These are phyloP conservation scores for Draba incana DNA, from an alignment of 345 rosid species.

Conservation along the genomic window DNA sequence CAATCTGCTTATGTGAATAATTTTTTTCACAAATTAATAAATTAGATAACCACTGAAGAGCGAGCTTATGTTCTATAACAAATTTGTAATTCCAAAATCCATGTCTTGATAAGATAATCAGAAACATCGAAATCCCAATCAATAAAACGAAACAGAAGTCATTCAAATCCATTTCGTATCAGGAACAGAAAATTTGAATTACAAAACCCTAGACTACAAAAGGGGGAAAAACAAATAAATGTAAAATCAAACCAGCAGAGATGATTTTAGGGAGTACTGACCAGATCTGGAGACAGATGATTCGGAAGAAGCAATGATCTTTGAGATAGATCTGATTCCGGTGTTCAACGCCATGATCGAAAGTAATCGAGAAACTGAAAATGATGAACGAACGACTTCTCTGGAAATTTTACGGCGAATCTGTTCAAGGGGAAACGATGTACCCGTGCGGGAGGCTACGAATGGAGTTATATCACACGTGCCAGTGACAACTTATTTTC, in stretches of 20 bases:
- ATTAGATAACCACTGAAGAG: neutral
- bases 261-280: conserved; percentile 10
- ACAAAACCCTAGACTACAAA: conserved; percentile 17
- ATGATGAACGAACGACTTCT: neutral
- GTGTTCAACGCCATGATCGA: conserved; percentile 67
- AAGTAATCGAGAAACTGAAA: conserved; percentile 23
- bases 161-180: neutral
- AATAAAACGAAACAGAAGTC: neutral
- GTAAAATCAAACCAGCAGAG: conserved; percentile 2
- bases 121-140: neutral
- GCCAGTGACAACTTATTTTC: neutral
- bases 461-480: conserved; percentile 3
- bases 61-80: neutral
- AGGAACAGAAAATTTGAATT: neutral
- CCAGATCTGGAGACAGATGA: conserved; percentile 65
- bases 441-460: neutral
- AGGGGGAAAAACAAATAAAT: neutral
- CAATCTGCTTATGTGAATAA: neutral
- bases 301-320: conserved; percentile 60
- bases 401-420: conserved; percentile 26
- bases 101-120: neutral
- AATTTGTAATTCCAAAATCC: neutral
- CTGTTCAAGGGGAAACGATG: conserved; percentile 10
- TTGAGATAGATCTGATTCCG: conserved; percentile 71
- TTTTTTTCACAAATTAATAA: too few relatives aligned